Base-by-base conservation (phyloP, 1,139 yeast genomes). In the Torulaspora pretoriensis region DNA sequence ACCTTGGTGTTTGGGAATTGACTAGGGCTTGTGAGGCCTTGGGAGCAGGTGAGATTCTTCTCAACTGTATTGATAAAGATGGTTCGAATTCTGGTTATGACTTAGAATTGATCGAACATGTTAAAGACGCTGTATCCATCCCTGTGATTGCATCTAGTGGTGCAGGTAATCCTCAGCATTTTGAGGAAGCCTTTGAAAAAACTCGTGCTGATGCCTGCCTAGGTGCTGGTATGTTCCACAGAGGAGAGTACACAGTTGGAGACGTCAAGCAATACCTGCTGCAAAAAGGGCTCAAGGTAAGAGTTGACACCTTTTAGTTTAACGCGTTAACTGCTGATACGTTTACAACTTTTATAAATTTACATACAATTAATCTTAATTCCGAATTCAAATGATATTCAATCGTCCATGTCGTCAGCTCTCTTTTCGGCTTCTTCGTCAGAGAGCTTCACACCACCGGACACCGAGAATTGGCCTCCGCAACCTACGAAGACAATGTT, bases 131-230 rank as follows among this genome's bases (percentile, higher is more conserved):
- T 0, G 95, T 88, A 7, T 70, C 74, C 1, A 84, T 92, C 41
- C 98, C 98, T 0, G 97, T 92, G 1, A 92, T 92, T 65, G 97
- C 98, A 0, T 88, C 97, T 16, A 83, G 95, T 48, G 98, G 98
- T 40, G 98, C 98, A 5, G 98, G 98, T 37, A 79, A 72, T 31
- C 98, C 98, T 2, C 76, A 72, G 46, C 97, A 92, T 68, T 92
- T 92, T 64, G 79, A 78, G 52, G 88, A 90, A 54, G 98, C 88
- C 1, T 92, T 92, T 61, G 73, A 73, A 41, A 74, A 81, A 36
- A 88, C 97, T 24, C 75, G 78, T 3, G 83, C 92, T 2, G 98
- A 92, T 68, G 98, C 98, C 38, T 97, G 98, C 9, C 73, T 92
- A 43, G 98, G 98, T 25, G 98, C 98, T 3, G 98, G 98, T 37